phyloP scores from a whole-genome alignment of 352 stramenopile species.

The Blastocystis sp. region DNA sequence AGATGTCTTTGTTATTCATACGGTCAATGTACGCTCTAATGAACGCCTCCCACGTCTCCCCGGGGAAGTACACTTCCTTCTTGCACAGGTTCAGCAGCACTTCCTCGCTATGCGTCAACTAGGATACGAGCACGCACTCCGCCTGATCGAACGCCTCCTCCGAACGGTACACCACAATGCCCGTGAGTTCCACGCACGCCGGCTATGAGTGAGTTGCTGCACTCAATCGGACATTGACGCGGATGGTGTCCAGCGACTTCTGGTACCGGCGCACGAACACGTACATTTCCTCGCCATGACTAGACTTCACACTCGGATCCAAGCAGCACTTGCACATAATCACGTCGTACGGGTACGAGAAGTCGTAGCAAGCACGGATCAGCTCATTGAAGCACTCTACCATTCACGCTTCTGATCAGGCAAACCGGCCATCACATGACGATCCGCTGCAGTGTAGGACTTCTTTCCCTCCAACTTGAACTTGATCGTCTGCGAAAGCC shows the following conservation, averaged over 20 bases:
- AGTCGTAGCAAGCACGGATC: constrained; percentile 28
- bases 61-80: constrained; percentile 30
- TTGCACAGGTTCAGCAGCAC: constrained; percentile 44
- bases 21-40: not conserved
- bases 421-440: not conserved
- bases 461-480: not conserved
- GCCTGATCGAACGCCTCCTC: constrained; percentile 34
- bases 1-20: constrained; percentile 36
- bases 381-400: constrained; percentile 27
- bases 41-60: constrained; percentile 2
- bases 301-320: not conserved
- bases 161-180: constrained; percentile 59
- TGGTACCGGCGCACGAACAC: constrained; percentile 50
- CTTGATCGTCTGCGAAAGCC: constrained; percentile 55
- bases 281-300: constrained; percentile 51
- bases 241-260: constrained; percentile 20
- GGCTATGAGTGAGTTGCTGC: not conserved
- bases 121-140: not conserved
- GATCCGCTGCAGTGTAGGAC: not conserved
- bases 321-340: constrained; percentile 34
- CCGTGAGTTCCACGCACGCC: constrained; percentile 49
- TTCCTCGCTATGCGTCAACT: constrained; percentile 2
- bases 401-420: not conserved
- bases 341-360: constrained; percentile 25
- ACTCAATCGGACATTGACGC: constrained; percentile 12